A percentile compares a stretch with the other conserved stretches of the same genome.
These are phyloP conservation scores for Clavariopsis aquatica DNA, from an alignment of 495 filamentous ascomycete genomes.

Conservation along the genomic window DNA sequence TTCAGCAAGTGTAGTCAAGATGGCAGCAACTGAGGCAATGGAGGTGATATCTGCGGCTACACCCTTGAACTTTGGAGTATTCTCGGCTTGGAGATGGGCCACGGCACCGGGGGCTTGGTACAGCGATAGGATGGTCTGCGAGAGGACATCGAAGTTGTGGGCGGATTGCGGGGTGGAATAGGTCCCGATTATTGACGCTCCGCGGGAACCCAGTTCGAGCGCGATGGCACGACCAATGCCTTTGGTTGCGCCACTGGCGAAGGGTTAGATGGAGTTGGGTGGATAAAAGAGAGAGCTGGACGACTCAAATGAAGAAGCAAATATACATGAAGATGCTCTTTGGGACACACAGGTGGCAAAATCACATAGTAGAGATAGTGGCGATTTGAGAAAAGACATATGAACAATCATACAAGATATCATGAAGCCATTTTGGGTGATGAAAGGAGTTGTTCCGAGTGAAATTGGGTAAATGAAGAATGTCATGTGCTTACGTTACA, in stretches of 20 bases:
- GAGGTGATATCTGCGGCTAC: conserved; percentile 35
- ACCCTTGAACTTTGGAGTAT: conserved; percentile 28
- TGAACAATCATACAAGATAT: too few relatives aligned
- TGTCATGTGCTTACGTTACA: conserved; percentile 35
- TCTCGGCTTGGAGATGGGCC: background rate
- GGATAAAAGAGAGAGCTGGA: background rate
- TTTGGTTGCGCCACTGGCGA: conserved; percentile 37
- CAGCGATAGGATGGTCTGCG: conserved; percentile 31
- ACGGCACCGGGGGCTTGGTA: conserved; percentile 15
- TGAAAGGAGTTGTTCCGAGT: background rate
- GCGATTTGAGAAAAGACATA: too few relatives aligned
- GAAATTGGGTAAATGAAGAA: background rate
- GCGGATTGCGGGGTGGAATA: conserved; percentile 37
- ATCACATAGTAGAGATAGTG: too few relatives aligned
- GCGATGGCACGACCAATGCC: conserved; percentile 41
- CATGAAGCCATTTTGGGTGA: too few relatives aligned
- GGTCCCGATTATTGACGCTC: conserved; percentile 36
- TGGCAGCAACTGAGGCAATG: conserved; percentile 13
- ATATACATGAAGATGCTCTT: too few relatives aligned
- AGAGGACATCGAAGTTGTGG: conserved; percentile 36
- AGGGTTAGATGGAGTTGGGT: background rate
- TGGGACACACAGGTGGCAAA: too few relatives aligned
- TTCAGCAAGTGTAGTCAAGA: conserved; percentile 14
- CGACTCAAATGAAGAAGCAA: background rate
- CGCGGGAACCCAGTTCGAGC: conserved; percentile 34